Conservation (phyloP, 1,139 yeast genomes). For the Protomyces inouyei region DNA sequence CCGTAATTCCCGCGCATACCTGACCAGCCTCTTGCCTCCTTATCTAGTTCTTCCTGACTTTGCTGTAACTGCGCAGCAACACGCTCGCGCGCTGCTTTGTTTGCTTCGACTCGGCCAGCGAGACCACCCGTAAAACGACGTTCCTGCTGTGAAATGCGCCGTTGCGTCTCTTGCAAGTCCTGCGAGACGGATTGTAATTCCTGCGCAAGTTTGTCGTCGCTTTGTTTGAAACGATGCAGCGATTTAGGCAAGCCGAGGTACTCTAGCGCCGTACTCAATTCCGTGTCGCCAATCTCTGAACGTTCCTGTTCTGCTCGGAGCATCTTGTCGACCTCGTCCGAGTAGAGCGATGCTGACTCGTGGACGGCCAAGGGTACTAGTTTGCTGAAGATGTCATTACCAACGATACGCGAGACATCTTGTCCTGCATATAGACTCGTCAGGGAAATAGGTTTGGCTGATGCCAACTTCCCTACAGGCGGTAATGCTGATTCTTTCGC, state of each 20-base stretch:
- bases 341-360: conserved; percentile 77
- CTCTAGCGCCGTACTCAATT: conserved; percentile 70
- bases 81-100: neutral
- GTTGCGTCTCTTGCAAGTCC: conserved; percentile 1
- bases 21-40: conserved; percentile 42
- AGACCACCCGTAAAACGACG: conserved; percentile 8
- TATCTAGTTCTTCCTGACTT: conserved; percentile 43
- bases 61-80: conserved; percentile 39
- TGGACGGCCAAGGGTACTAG: conserved; percentile 84
- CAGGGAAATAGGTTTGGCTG: conserved; percentile 62
- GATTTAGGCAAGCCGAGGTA: conserved; percentile 71
- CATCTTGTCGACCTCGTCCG: conserved; percentile 80
- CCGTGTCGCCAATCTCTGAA: conserved; percentile 74
- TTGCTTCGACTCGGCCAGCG: neutral
- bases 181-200: conserved; percentile 5
- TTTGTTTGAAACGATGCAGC: conserved; percentile 49
- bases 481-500: conserved; percentile 57
- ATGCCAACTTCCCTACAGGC: conserved; percentile 66
- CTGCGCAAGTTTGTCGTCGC: conserved; percentile 10
- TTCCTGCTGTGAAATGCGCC: conserved; percentile 30
- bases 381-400: conserved; percentile 59
- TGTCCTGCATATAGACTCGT: conserved; percentile 49
- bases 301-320: conserved; percentile 70
- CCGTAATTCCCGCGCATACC: conserved; percentile 40
- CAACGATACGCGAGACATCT: conserved; percentile 49